These are phyloP conservation scores for Aphanomyces euteiches DNA, from an alignment of 352 stramenopile species.

Conservation along the genomic window DNA sequence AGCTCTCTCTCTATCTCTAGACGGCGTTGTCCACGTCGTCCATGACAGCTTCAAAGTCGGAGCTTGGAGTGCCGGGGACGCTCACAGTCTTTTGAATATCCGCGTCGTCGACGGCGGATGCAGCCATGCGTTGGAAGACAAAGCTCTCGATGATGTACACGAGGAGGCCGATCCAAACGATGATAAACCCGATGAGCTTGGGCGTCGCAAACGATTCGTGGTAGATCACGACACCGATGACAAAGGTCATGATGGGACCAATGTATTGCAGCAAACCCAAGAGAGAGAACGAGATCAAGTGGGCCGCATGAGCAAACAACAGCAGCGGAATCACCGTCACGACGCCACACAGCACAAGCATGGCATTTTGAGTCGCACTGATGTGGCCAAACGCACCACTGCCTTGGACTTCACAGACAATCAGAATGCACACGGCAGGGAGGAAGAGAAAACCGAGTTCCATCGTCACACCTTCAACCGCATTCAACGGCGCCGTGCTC, in stretches of 20 bases:
- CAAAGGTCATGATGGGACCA: conserved; percentile 20
- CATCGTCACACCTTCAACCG: conserved; percentile 24
- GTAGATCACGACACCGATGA: conserved; percentile 17
- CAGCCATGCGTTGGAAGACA: too few species aligned
- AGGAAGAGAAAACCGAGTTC: conserved; percentile 22
- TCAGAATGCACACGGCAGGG: conserved; percentile 5
- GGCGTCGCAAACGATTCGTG: conserved; percentile 19
- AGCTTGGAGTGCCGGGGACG: too few species aligned
- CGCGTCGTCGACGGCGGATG: too few species aligned
- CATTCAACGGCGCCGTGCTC: conserved; percentile 12
- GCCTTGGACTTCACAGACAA: neutral
- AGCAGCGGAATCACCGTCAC: conserved; percentile 22
- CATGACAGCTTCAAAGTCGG: too few species aligned
- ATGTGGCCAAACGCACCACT: conserved; percentile 3
- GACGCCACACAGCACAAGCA: conserved; percentile 1
- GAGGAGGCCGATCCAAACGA: conserved; percentile 16
- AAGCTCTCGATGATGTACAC: conserved; percentile 11
- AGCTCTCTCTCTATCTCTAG: too few species aligned
- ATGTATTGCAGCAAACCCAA: conserved; percentile 28
- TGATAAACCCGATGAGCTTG: conserved; percentile 24
- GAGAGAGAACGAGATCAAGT: conserved; percentile 21
- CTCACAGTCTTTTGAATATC: too few species aligned
- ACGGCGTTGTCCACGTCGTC: too few species aligned
- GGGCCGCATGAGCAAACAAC: conserved; percentile 11
- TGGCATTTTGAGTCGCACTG: neutral